A percentile compares a stretch with the other conserved stretches of the same genome.
Evolutionary conservation across 192 early-diverging fungal species (phyloP).

Genomic region (Funneliformis geosporum): DNA sequence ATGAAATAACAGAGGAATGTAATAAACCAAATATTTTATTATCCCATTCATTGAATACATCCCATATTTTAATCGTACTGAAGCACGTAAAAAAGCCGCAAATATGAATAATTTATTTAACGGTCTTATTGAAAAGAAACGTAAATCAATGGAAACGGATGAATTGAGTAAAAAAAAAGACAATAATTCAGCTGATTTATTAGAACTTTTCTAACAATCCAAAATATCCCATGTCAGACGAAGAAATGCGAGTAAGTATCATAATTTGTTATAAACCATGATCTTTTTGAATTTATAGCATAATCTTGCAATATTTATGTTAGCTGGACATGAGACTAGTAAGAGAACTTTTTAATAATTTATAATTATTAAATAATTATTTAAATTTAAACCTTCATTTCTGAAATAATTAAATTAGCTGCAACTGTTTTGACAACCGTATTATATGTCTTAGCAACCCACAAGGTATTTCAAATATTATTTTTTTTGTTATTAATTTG

Average conservation of each 20-base stretch:
- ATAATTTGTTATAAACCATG: neutral
- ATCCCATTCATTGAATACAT: neutral
- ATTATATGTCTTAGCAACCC: neutral
- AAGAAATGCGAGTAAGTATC: neutral
- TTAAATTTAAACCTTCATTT: neutral
- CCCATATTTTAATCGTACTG: neutral
- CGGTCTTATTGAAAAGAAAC: neutral
- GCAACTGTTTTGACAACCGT: neutral
- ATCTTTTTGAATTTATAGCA: too few relatives aligned
- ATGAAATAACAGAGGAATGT: neutral
- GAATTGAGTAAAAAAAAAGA: neutral
- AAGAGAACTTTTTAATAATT: neutral
- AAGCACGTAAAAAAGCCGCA: neutral
- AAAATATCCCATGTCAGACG: too few relatives aligned
- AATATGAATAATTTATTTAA: neutral
- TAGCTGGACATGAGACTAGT: too few relatives aligned
- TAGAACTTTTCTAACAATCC: neutral
- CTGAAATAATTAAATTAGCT: neutral
- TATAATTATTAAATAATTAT: neutral
- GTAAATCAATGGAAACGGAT: neutral
- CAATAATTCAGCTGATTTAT: neutral
- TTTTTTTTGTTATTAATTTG: neutral
- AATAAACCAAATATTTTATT: neutral
- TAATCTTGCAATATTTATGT: neutral
- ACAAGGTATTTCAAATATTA: neutral